Conservation (phyloP, 1,284 basidiomycete genomes). For the Microbotryum violaceum region DNA sequence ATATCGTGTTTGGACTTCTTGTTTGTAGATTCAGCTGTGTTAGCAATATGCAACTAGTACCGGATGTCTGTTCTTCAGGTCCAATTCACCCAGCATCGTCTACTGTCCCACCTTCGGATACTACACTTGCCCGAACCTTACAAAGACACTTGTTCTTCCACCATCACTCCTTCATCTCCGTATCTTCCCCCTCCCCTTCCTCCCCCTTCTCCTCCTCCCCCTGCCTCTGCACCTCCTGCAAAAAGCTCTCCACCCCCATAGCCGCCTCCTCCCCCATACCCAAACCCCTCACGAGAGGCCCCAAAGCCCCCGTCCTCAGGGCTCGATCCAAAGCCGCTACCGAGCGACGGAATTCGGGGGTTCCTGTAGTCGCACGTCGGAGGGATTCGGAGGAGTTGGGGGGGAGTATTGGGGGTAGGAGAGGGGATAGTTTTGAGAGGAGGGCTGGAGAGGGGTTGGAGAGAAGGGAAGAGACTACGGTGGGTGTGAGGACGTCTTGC, state of each 20-base stretch:
- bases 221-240: slow-evolving; percentile 27
- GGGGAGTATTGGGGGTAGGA: slow-evolving; percentile 25
- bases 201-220: slow-evolving; percentile 17
- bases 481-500: slow-evolving; percentile 31
- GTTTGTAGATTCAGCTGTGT: no score
- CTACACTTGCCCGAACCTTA: no score
- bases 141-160: no score
- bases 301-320: slow-evolving; percentile 33
- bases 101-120: no score
- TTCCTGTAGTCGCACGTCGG: slow-evolving; percentile 13
- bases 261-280: slow-evolving; percentile 27
- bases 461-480: slow-evolving; percentile 24
- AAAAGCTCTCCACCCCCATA: slow-evolving; percentile 30
- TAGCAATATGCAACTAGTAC: no score
- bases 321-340: slow-evolving; percentile 30
- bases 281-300: slow-evolving; percentile 29
- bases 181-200: neutral
- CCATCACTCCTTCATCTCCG: neutral
- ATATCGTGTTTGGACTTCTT: no score
- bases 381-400: slow-evolving; percentile 19
- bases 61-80: no score
- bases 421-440: slow-evolving; percentile 22
- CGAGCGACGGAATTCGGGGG: slow-evolving; percentile 27
- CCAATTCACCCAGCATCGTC: no score
- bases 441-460: slow-evolving; percentile 16